Evolutionary conservation across 805 yeast species (phyloP), one percentile per base, ranked within the genome.

Genomic region (Cyberlindnera xishuangbannaensis): DNA sequence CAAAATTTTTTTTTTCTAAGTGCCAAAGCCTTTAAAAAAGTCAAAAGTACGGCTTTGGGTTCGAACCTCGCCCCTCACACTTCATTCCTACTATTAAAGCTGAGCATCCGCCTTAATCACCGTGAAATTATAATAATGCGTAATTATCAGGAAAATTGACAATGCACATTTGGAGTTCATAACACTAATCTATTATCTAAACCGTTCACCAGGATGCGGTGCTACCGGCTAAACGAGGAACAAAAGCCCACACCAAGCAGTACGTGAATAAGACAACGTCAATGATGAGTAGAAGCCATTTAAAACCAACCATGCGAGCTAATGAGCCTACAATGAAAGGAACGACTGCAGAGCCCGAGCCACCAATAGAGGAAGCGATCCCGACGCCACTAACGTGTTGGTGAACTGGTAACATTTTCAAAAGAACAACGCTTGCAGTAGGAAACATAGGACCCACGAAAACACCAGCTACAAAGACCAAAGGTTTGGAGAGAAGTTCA

Each of bases 391-490:
- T 58, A 7, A 82, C 72, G 33, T 81, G 82, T 34, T 69, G 59
- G 26, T 64, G 65, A 18, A 60, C 53, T 0, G 94, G 95, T 25
- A 85, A 52, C 1, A 75, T 60, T 36, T 78, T 75, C 29, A 82
- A 56, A 3, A 85, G 67, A 9, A 79, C 71, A 12, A 80, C 72
- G 33, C 81, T 74, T 0, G 83, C 73, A 7, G 88, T 77, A 2
- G 94, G 87, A 54, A 76, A 81, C 25, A 75, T 59, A 2, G 88
- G 88, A 0, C 88, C 90, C 20, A 76, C 69, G 45, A 69, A 70
- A 4, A 76, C 50, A 4, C 88, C 90, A 15, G 72, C 62, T 1
- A 69, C 32, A 6, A 78, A 33, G 39, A 45, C 37, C 6, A 45
- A 13, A 0, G 37, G 30, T 13, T 44, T 50, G 12, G 24, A 26